Evolutionary conservation across 441 rosid species (phyloP), one percentile per base, ranked within the genome.

Genomic region (Eutrema salsugineum): DNA sequence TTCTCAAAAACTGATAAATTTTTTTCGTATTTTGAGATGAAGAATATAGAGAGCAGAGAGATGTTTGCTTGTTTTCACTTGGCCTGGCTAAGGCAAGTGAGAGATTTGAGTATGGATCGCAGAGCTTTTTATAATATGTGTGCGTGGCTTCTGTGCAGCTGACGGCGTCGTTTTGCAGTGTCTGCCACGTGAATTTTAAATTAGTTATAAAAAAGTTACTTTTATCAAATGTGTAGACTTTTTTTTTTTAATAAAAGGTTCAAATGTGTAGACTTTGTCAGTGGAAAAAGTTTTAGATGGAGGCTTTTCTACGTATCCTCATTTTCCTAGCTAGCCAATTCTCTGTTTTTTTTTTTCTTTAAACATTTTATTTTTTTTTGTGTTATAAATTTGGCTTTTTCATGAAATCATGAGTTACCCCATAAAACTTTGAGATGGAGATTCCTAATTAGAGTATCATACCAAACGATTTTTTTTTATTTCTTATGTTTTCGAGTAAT

Each of bases 141-240:
- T 12, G 56, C 9, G 38, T 72, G 15, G 61, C 27, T 49, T 7
- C 19, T 68, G 58, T 54, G 38, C 46, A 60, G 22, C 56, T 27
- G 70, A 62, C 70, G 70, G 44, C 74, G 70, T 75, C 65, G 79
- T 44, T 55, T 40, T 16, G 35, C 1, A 27, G 57, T 33, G 68
- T 3, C 44, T 54, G 51, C 35, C 65, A 36, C 53, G 59, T 68
- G 14, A n/a, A 28, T 22, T 24, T 16, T 3, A 9, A 20, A 11
- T 51, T 44, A 40, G 32, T 42, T 60, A 33, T 42, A 12, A 15
- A 20, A 51, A 1, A n/a, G 36, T 35, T 20, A 1, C 16, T 20
- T 20, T 56, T 14, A 33, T 33, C 64, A 5, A 65, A 30, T 35
- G 1, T 53, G 33, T 46, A 27, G 16, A 24, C 17, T 71, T n/a